Evolutionary conservation across 768 basidiomycete species (phyloP), one percentile per base, ranked within the genome.

Genomic region (Suillus hirtellus): DNA sequence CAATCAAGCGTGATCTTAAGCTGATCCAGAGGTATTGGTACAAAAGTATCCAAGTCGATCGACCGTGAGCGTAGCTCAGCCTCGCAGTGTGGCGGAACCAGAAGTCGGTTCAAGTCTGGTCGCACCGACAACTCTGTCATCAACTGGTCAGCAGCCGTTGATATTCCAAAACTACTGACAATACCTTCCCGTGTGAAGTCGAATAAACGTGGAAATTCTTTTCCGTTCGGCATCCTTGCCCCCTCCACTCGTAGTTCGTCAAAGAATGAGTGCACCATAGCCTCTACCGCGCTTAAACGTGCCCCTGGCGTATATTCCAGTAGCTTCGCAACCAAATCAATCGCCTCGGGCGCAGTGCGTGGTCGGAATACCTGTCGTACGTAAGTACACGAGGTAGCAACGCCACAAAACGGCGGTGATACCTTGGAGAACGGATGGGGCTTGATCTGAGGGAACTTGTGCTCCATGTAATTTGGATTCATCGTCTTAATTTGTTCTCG

Each of bases 391-490:
- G 17, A 55, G 19, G 63, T 54, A 60, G 55, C 62, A 53, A 60
- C 19, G 19, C 60, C 42, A 62, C 38, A 44, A 52, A 38, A 59
- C 53, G 37, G 10, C 21, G 46, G n/a, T 73, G 77, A 34, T 64
- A 93, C 94, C 88, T 99, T 99, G 73, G 90, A 91, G 82, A 99
- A 99, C 0, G 96, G 96, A 74, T 99, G 96, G n/a, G 96, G 95
- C 75, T 96, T 95, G 83, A 99, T 99, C 79, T 99, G 96, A 1
- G 97, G 97, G 83, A 99, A 99, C 79, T 99, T 98, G 87, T 99
- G 97, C 75, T 99, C 97, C 97, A 99, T 99, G 80, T 99, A 99
- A 81, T 99, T 99, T 61, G 97, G 97, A 79, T 99, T 99, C 97
- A 99, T 99, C 69, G 97, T 99, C 89, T 99, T 99, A 86, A 99